phyloP scores from a whole-genome alignment of 1,284 basidiomycete genomes.

The Cryptococcus hybrid region DNA sequence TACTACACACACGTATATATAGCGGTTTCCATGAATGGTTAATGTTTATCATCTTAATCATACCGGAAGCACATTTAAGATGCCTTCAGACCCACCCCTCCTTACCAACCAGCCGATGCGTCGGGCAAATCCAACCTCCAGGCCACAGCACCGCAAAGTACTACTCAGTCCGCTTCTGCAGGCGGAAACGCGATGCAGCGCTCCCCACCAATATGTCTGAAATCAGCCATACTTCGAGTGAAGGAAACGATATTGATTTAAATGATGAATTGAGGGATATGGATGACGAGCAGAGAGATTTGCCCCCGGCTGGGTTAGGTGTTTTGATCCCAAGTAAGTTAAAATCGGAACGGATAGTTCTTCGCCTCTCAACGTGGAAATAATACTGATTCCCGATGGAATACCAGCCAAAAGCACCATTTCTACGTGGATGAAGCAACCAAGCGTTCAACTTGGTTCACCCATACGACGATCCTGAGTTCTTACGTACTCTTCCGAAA shows the following conservation, averaged over 20 bases:
- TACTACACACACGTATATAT: too few species aligned
- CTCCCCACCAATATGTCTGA: slow-evolving; percentile 6
- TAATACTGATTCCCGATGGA: not conserved
- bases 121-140: too few species aligned
- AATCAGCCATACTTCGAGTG: slow-evolving; percentile 3
- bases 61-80: not conserved
- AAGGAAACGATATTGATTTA: not conserved
- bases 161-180: slow-evolving; percentile 9
- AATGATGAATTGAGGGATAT: slow-evolving; percentile 22
- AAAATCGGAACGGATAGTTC: not conserved
- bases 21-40: too few species aligned
- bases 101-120: slow-evolving; percentile 13
- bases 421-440: slow-evolving; percentile 43
- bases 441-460: slow-evolving; percentile 37
- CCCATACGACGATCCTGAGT: slow-evolving; percentile 45
- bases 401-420: slow-evolving; percentile 30
- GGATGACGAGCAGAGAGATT: slow-evolving; percentile 40
- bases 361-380: not conserved
- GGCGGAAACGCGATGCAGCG: slow-evolving; percentile 3
- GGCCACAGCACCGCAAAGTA: too few species aligned
- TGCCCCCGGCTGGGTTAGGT: slow-evolving; percentile 46
- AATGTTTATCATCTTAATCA: too few species aligned
- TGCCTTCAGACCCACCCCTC: slow-evolving; percentile 25
- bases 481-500: slow-evolving; percentile 32
- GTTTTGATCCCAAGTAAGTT: slow-evolving; percentile 42